These are phyloP conservation scores for Capsicum pubescens DNA, from an alignment of 257 asterid genomes.

Conservation along the genomic window DNA sequence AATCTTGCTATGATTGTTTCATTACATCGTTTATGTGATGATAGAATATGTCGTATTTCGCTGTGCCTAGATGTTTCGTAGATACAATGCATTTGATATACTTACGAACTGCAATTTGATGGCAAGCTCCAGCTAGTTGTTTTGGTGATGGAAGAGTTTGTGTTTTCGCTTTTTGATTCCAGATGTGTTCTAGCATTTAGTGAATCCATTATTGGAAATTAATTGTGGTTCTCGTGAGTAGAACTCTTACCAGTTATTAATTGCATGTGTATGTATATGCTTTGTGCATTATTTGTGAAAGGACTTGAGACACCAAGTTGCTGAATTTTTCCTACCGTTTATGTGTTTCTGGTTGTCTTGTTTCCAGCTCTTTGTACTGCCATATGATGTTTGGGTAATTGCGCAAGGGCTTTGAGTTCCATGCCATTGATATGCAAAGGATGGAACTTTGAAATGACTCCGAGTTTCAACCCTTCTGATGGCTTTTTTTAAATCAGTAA, in stretches of 20 bases:
- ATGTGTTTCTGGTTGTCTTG: background rate
- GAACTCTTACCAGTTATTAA: background rate
- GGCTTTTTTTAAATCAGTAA: background rate
- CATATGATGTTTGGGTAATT: constrained; percentile 17
- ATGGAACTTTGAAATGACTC: constrained; percentile 18
- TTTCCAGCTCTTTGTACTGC: constrained; percentile 25
- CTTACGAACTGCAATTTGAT: background rate
- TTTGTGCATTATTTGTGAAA: background rate
- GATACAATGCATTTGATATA: background rate
- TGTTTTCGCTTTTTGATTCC: background rate
- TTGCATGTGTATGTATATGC: background rate
- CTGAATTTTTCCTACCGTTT: background rate
- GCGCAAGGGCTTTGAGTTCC: constrained; percentile 30
- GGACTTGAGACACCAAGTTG: background rate
- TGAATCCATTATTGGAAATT: background rate
- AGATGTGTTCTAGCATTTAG: background rate
- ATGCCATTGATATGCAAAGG: background rate
- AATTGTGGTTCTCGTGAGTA: background rate
- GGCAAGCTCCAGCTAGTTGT: background rate
- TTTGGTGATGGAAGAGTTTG: background rate
- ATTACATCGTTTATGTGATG: background rate
- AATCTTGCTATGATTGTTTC: constrained; percentile 19
- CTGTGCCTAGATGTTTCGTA: background rate
- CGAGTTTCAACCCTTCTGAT: constrained; percentile 25
- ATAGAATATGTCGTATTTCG: background rate